Evolutionary conservation across 2,329 filamentous ascomycete species (phyloP), one percentile per base, ranked within the genome.

Genomic region (Lasiodiplodia theobromae): DNA sequence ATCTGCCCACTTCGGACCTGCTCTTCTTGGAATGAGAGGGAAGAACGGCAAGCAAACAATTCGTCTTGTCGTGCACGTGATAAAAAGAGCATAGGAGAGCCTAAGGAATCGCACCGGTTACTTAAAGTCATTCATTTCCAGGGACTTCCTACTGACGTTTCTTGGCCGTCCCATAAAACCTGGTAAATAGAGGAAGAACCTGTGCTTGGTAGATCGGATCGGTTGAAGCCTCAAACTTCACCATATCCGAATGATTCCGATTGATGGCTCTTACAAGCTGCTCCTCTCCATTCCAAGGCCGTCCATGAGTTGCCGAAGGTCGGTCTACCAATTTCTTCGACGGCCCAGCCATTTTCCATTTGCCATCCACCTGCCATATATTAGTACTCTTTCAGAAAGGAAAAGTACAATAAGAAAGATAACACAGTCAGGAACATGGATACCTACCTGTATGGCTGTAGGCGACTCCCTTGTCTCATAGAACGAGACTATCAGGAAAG

Each of bases 401-500:
- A n/a, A n/a, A n/a, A n/a, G n/a, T n/a, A n/a, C n/a, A n/a, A n/a
- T n/a, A n/a, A n/a, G n/a, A n/a, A n/a, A n/a, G n/a, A n/a, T n/a
- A n/a, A n/a, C n/a, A n/a, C n/a, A n/a, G n/a, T n/a, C n/a, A n/a
- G n/a, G n/a, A n/a, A n/a, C n/a, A n/a, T n/a, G n/a, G n/a, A n/a
- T n/a, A n/a, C n/a, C n/a, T n/a, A n/a, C n/a, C n/a, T n/a, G n/a
- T n/a, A n/a, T 23, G 2, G 60, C 60, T 0, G 28, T 64, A 12
- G 60, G 60, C 12, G 60, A 64, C 1, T 64, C 12, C 3, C 3
- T 38, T 6, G 60, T 64, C 28, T 64, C 60, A 5, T 64, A 64
- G 10, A 64, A 64, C 10, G 60, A 64, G 7, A 51, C 12, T 7
- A 64, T 38, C n/a, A 18, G 11, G 7, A 64, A 4, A 16, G 7